Evolutionary conservation across 1,284 basidiomycete genomes (phyloP), one percentile per base, ranked within the genome.

Genomic region (Apiotrichum sp.): DNA sequence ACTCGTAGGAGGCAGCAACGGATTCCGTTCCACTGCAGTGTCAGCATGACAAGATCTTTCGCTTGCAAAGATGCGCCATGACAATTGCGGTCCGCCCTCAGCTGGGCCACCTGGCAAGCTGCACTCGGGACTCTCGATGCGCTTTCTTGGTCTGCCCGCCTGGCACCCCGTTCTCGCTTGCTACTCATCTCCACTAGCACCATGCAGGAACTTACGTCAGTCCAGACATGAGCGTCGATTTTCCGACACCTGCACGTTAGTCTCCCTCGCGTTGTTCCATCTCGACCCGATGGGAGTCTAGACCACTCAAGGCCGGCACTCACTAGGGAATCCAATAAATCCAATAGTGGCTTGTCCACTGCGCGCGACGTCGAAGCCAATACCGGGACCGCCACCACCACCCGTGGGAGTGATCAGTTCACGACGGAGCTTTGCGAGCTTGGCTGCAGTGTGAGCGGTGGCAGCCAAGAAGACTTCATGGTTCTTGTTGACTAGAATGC

Each of bases 201-300:
- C 22, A 22, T 22, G 22, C 22, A 22, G 22, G 14, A 43, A 66
- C 69, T 52, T 42, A 73, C 47, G 95, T 98, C 58, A 99, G 81
- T 72, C 95, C 97, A 45, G 93, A 93, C 95, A 98, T 98, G 50
- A 96, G 80, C 1, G 92, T 96, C 31, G 92, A 97, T 86, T 98
- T 80, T 39, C 74, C 75, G 67, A 22, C 22, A 22, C 22, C 22
- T 22, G 22, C 22, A 22, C 22, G 22, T 22, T 67, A 22, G 22
- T 22, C 22, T 22, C 22, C 22, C 22, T 22, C 22, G 22, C 22
- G 22, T 22, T 22, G 22, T 22, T 22, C 22, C 22, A 22, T 22
- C 22, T 22, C 22, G 22, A 22, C 22, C 22, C 22, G 22, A 22
- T 22, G 22, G 22, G 22, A 22, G 22, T 22, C 22, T 22, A 22